A percentile compares a stretch with the other conserved stretches of the same genome.
phyloP scores from a whole-genome alignment of 495 filamentous ascomycete genomes.

The Talaromyces stipitatus region DNA sequence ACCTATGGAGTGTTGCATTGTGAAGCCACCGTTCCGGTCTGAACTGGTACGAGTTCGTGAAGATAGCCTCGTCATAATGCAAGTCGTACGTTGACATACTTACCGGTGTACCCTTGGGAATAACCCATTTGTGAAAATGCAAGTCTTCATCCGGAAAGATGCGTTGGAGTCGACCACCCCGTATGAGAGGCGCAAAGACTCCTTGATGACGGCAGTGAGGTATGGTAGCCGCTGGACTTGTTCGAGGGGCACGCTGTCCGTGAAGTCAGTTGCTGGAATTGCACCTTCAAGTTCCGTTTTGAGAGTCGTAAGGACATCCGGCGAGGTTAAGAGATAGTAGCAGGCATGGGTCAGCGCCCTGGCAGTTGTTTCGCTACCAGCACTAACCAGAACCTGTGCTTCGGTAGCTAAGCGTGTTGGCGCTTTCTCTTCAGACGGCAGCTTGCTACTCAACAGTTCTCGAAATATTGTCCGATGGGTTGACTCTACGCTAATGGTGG shows the following conservation, averaged over 20 bases:
- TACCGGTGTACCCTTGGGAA: conserved; percentile 25
- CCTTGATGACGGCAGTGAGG: conserved; percentile 9
- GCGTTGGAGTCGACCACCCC: conserved; percentile 22
- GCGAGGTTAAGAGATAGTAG: conserved; percentile 12
- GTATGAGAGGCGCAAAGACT: conserved; percentile 23
- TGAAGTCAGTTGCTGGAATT: conserved; percentile 20
- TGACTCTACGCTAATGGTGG: not conserved
- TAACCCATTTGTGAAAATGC: conserved; percentile 17
- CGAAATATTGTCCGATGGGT: conserved; percentile 24
- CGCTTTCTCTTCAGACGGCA: conserved; percentile 15
- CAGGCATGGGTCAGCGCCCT: conserved; percentile 7
- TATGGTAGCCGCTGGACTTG: conserved; percentile 11
- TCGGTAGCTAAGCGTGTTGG: conserved; percentile 15
- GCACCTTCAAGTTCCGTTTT: conserved; percentile 8
- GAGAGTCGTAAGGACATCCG: conserved; percentile 4
- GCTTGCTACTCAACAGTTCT: conserved; percentile 19
- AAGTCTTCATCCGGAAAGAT: conserved; percentile 21
- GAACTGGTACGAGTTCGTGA: conserved; percentile 25
- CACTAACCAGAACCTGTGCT: conserved; percentile 4
- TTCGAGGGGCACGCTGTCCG: conserved; percentile 1
- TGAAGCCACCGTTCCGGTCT: conserved; percentile 38
- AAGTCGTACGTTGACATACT: conserved; percentile 25
- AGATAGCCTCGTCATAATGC: conserved; percentile 23
- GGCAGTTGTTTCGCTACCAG: conserved; percentile 13
- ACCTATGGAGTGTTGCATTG: conserved; percentile 9